A percentile compares a stretch with the other conserved stretches of the same genome.
Conservation (phyloP, 2,329 filamentous ascomycete species). For the Alternaria alternata region DNA sequence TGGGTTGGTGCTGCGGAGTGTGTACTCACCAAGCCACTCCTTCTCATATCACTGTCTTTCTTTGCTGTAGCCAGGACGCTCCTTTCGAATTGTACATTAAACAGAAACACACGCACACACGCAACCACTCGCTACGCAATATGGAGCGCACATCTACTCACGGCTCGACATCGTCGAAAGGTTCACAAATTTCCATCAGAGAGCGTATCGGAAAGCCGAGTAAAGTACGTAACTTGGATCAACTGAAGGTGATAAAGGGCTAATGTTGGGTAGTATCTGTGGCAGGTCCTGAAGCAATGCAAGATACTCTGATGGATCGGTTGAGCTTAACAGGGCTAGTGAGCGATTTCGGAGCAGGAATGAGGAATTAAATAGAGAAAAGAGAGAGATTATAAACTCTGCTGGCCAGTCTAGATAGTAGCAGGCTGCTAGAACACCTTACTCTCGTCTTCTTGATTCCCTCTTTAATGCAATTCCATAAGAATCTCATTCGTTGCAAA, state of each 20-base stretch:
- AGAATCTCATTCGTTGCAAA: constrained; percentile 37
- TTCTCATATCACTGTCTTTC: neutral
- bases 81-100: neutral
- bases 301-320: constrained; percentile 2
- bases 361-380: neutral
- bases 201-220: constrained; percentile 8
- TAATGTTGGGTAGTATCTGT: constrained; percentile 7
- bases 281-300: constrained; percentile 6
- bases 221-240: neutral
- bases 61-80: neutral
- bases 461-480: constrained; percentile 25
- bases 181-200: neutral
- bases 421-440: neutral
- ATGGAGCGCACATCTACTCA: neutral
- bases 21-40: neutral
- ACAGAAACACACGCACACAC: neutral
- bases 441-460: neutral
- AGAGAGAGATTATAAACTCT: neutral
- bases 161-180: neutral
- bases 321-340: neutral
- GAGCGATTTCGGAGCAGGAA: neutral
- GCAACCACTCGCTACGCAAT: neutral
- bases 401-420: neutral
- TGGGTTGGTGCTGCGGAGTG: neutral
- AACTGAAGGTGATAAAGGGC: neutral